These are phyloP conservation scores for Golubevia pallescens DNA, from an alignment of 1,284 basidiomycete species.

Conservation along the genomic window DNA sequence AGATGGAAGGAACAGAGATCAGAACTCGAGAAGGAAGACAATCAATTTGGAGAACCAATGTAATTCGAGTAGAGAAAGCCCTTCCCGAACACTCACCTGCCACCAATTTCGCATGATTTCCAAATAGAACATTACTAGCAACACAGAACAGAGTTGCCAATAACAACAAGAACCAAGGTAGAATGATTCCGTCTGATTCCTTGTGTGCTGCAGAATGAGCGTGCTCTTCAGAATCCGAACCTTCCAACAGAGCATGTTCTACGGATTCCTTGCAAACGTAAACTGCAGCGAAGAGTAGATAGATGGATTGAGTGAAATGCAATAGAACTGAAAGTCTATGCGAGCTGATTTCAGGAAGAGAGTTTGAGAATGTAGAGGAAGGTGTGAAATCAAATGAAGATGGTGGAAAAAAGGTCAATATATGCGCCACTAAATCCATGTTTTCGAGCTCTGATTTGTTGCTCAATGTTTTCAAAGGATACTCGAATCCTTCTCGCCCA, in stretches of 20 bases:
- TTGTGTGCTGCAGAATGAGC: slow-evolving; percentile 17
- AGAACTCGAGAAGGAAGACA: too few relatives aligned
- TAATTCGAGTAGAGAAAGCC: too few relatives aligned
- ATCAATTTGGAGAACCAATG: too few relatives aligned
- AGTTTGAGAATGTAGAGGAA: slow-evolving; percentile 1
- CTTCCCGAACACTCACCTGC: slow-evolving; percentile 11
- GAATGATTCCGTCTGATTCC: slow-evolving; percentile 24
- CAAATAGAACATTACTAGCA: slow-evolving; percentile 42
- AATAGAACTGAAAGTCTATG: slow-evolving; percentile 77
- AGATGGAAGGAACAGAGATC: too few relatives aligned
- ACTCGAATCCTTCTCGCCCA: too few relatives aligned
- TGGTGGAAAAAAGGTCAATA: too few relatives aligned
- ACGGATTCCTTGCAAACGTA: slow-evolving; percentile 93
- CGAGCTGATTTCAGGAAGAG: too few relatives aligned
- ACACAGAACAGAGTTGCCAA: slow-evolving; percentile 32
- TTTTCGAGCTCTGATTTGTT: too few relatives aligned
- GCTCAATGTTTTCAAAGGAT: too few relatives aligned
- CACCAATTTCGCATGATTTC: slow-evolving; percentile 50
- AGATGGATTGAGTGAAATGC: slow-evolving; percentile 85
- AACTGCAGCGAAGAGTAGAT: slow-evolving; percentile 85
- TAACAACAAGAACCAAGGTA: slow-evolving; percentile 35
- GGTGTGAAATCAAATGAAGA: too few relatives aligned
- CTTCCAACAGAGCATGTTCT: slow-evolving; percentile 56
- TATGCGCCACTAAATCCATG: too few relatives aligned
- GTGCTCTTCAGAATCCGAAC: background rate